A percentile compares a stretch with the other conserved stretches of the same genome.
phyloP scores from a whole-genome alignment of 78 protist genomes.

The Anaeramoeba flamelloides region DNA sequence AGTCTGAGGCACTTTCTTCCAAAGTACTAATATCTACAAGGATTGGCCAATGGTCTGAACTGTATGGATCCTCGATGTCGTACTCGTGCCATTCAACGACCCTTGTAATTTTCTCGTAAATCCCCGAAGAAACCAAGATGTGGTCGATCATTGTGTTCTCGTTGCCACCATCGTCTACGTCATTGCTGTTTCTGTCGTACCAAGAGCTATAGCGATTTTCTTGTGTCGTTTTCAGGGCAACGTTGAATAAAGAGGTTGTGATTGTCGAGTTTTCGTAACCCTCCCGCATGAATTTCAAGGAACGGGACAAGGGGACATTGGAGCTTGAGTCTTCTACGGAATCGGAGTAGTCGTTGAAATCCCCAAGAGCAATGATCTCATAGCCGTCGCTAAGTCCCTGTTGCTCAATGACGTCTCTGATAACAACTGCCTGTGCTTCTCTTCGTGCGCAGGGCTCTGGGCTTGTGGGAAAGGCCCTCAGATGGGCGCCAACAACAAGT shows the following conservation, averaged over 20 bases:
- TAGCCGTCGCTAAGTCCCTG: not conserved
- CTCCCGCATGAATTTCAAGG: not conserved
- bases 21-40: too few relatives aligned
- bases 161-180: not conserved
- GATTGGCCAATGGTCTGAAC: not conserved
- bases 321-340: not conserved
- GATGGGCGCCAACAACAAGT: not conserved
- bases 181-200: not conserved
- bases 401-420: not conserved
- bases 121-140: not conserved
- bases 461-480: not conserved
- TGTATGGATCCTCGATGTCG: not conserved
- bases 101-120: not conserved
- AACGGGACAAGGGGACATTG: not conserved
- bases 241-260: not conserved
- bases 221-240: not conserved
- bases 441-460: not conserved
- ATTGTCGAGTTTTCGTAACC: not conserved
- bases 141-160: not conserved
- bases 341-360: not conserved
- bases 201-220: not conserved
- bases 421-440: not conserved
- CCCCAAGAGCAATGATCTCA: not conserved
- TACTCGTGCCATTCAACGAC: not conserved
- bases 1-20: too few relatives aligned